A percentile compares a stretch with the other conserved stretches of the same genome.
Evolutionary conservation across 2,329 filamentous ascomycete genomes (phyloP).

Genomic region (Hymenoscyphus occultus): DNA sequence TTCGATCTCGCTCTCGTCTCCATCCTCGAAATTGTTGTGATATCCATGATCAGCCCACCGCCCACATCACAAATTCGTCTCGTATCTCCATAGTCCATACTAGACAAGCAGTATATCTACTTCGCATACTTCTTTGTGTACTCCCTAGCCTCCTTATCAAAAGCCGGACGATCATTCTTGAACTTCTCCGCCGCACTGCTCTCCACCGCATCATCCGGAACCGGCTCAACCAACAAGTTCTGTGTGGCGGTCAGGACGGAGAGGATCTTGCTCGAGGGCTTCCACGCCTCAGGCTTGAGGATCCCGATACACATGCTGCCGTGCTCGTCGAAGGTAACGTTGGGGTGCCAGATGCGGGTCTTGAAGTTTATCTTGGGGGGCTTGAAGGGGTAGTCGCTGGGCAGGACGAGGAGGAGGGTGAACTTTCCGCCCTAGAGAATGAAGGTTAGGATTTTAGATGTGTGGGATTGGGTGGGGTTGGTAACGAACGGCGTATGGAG

Average conservation of each 20-base stretch:
- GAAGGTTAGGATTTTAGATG: background rate
- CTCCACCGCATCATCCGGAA: constrained; percentile 71
- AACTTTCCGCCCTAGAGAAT: constrained; percentile 57
- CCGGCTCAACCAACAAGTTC: constrained; percentile 62
- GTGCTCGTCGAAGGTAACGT: constrained; percentile 70
- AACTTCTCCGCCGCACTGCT: constrained; percentile 65
- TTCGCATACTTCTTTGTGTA: constrained; percentile 66
- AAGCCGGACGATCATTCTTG: constrained; percentile 59
- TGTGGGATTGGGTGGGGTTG: background rate
- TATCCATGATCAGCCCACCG: too few relatives aligned
- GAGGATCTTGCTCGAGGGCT: constrained; percentile 65
- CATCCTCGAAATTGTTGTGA: too few relatives aligned
- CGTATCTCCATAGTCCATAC: background rate
- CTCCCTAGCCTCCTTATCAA: constrained; percentile 63
- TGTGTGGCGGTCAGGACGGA: constrained; percentile 64
- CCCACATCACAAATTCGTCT: background rate
- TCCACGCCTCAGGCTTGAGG: constrained; percentile 69
- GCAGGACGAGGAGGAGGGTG: constrained; percentile 61
- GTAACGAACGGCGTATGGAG: constrained; percentile 58
- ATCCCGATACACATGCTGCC: constrained; percentile 73
- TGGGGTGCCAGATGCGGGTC: constrained; percentile 75
- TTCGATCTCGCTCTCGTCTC: too few relatives aligned
- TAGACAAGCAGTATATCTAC: constrained; percentile 3
- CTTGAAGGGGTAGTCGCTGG: constrained; percentile 73
- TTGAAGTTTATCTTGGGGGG: constrained; percentile 66